Base-by-base conservation (phyloP, 108 stramenopile genomes). In the Cyclotella choctawhatcheeana region DNA sequence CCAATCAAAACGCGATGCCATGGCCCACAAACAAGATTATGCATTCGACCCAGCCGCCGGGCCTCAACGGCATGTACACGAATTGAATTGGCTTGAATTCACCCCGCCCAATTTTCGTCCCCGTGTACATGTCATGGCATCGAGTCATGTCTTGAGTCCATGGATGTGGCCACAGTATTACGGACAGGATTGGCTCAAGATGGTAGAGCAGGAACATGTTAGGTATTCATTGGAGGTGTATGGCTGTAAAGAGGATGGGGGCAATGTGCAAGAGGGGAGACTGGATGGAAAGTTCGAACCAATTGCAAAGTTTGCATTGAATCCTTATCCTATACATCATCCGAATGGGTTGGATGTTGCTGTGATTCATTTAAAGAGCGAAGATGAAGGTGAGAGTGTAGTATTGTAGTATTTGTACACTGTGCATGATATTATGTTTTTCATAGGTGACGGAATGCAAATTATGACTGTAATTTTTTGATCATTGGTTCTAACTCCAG, bases 151-250 rank as follows among this genome's bases (percentile, higher is more conserved):
- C 18, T 52, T 93, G n/a, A 72, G 86, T 50, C 92, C 92, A 4
- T 91, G 85, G 84, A 34, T 85, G 43, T 93, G 92, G 92, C 87
- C 86, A 17, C 84, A 93, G 50, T 93, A 93, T 69, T 93, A 93
- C 73, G 87, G 85, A 10, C 87, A 91, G 60, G 88, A 90, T 24
- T 93, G 92, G 92, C 61, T 93, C 56, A 70, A 66, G 20, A 72
- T 80, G 53, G 84, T 93, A 13, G 64, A 64, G 14, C 78, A 83
- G 59, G 89, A 91, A 54, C 89, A 91, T 65, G 77, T 78, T 21
- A 30, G 70, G 27, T 78, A 78, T 67, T 78, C 77, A 20, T 87
- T 87, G 82, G 83, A 77, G 47, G 88, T 85, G 32, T 75, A 53
- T 73, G 67, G 73, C 18, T 24, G 17, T 17, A 13, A 37, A 16